Percentiles rank a stretch among this genome's conserved stretches.
These are phyloP conservation scores for Phialocephala subalpina DNA, from an alignment of 2,329 filamentous ascomycete species.

Conservation along the genomic window DNA sequence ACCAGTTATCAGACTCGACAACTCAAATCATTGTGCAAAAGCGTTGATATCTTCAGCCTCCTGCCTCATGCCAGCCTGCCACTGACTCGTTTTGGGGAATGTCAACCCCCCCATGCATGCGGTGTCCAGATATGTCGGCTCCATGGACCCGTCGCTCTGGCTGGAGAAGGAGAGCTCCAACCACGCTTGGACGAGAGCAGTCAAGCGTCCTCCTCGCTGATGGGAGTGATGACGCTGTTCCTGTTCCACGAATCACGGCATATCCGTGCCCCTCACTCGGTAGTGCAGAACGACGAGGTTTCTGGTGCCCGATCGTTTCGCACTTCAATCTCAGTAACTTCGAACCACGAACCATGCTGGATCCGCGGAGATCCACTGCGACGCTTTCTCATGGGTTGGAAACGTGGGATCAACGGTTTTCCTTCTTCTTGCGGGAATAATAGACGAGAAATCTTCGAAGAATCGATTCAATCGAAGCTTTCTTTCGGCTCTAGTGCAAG, in stretches of 20 bases:
- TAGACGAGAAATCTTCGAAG: constrained; percentile 28
- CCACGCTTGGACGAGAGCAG: background rate
- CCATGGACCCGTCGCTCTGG: constrained; percentile 4
- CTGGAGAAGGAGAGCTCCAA: background rate
- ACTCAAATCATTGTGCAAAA: constrained; percentile 1
- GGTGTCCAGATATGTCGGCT: background rate
- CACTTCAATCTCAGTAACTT: constrained; percentile 1
- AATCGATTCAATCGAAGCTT: constrained; percentile 28
- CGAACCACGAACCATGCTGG: background rate
- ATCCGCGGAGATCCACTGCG: background rate
- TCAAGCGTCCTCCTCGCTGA: background rate
- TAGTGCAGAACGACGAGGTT: constrained; percentile 22
- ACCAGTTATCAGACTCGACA: background rate
- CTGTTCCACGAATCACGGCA: constrained; percentile 33
- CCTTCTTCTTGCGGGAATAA: constrained; percentile 33
- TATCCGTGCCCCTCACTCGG: constrained; percentile 32
- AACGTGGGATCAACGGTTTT: constrained; percentile 29
- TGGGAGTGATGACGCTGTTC: constrained; percentile 14
- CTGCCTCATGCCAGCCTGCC: background rate
- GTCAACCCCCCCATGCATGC: background rate
- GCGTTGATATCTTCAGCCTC: constrained; percentile 4
- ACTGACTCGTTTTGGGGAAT: background rate
- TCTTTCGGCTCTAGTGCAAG: background rate
- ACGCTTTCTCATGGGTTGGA: background rate
- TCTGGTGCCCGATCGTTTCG: constrained; percentile 21